A percentile compares a stretch with the other conserved stretches of the same genome.
Conservation (phyloP, 495 filamentous ascomycete genomes). For the Penicillium robsamsonii region DNA sequence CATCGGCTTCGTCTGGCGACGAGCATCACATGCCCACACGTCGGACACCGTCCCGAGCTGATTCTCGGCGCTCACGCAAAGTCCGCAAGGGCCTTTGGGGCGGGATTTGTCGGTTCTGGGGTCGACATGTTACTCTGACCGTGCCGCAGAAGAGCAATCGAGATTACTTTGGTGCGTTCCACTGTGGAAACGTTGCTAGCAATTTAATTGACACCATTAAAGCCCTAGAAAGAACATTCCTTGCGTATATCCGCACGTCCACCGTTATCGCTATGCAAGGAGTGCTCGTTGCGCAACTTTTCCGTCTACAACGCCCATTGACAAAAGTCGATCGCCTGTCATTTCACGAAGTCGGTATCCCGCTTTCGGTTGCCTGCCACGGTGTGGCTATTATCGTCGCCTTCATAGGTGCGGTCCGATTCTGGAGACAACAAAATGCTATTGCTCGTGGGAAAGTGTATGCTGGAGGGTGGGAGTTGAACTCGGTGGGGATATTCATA, state of each 20-base stretch:
- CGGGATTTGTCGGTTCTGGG: slow-evolving; percentile 37
- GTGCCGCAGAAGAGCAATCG: slow-evolving; percentile 46
- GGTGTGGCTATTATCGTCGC: slow-evolving; percentile 55
- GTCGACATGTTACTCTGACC: slow-evolving; percentile 38
- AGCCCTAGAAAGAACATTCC: slow-evolving; percentile 80
- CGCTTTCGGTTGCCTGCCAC: slow-evolving; percentile 59
- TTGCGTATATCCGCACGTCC: slow-evolving; percentile 74
- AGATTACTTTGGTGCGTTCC: slow-evolving; percentile 43
- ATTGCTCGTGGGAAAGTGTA: slow-evolving; percentile 63
- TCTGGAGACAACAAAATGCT: slow-evolving; percentile 69
- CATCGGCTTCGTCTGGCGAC: slow-evolving; percentile 35
- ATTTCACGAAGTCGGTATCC: slow-evolving; percentile 64
- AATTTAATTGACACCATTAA: slow-evolving; percentile 1
- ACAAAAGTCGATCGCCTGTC: slow-evolving; percentile 38
- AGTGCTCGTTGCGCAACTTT: slow-evolving; percentile 66
- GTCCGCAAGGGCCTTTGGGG: slow-evolving; percentile 27
- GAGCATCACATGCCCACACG: slow-evolving; percentile 34
- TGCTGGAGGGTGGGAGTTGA: slow-evolving; percentile 68
- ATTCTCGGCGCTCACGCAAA: slow-evolving; percentile 13
- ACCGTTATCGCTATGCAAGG: slow-evolving; percentile 65
- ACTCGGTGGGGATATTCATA: slow-evolving; percentile 49
- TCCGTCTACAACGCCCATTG: slow-evolving; percentile 58
- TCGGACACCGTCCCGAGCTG: slow-evolving; percentile 27
- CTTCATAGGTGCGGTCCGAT: slow-evolving; percentile 59
- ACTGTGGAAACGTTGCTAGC: too few species aligned